Evolutionary conservation across 768 basidiomycete species (phyloP), one percentile per base, ranked within the genome.

Genomic region (Lactarius sp.): DNA sequence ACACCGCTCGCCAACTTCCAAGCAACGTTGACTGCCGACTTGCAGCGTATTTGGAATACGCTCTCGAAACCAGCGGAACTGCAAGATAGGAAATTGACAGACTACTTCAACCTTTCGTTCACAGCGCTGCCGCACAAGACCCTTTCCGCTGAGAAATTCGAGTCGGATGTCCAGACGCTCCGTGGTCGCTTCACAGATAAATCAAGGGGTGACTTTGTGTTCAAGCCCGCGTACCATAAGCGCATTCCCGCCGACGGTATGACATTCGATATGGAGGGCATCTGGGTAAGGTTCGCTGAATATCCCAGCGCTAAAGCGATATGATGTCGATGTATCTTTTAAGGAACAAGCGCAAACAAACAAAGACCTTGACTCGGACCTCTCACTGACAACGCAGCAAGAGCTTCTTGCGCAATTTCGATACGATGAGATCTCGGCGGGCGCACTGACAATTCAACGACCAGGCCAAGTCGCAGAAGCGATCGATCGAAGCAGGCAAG

Each of bases 401-500:
- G 97, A 99, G 69, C 83, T 99, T 4, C 78, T 99, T 27, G 97
- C 97, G 0, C 97, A 99, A 73, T 99, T 98, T 83, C 88, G 97
- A 65, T 99, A 97, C 67, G 97, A 98, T 71, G 97, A 99, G 75
- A 97, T 99, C 59, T 88, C 94, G 2, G 76, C 87, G 6, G 82
- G 81, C 7, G 94, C 93, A 0, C 77, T 94, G 22, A 77, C 82
- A 90, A 66, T 98, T 99, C 79, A 84, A 83, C 59, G 86, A 87
- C 52, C 89, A 90, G 68, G 84, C 87, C 36, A 94, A 89, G 72
- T 84, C 86, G 0, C 89, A 94, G 74, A 85, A 87, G 67, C 79
- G 86, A 61, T 92, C 93, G 0, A 82, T 97, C 37, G 96, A 98
- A 70, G 84, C 80, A 10, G 97, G 97, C 18, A 84, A 81, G 60